A percentile compares a stretch with the other conserved stretches of the same genome.
Evolutionary conservation across 768 basidiomycete genomes (phyloP).

Genomic region (Termitomyces titanicus): DNA sequence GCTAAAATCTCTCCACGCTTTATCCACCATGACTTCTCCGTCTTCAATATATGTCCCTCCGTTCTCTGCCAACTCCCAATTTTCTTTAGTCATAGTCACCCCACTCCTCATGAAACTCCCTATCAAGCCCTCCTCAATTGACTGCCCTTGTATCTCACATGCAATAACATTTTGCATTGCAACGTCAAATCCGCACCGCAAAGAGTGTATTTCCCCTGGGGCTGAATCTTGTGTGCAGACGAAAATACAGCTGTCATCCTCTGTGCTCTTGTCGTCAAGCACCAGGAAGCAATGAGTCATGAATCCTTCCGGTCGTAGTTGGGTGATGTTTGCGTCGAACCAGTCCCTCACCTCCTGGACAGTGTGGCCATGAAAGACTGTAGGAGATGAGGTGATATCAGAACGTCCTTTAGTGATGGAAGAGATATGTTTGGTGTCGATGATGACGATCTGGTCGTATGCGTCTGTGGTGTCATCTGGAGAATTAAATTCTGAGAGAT

Average conservation of each 20-base stretch:
- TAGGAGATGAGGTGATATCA: background rate
- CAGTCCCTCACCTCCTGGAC: background rate
- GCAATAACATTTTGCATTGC: background rate
- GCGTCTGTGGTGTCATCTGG: too few relatives aligned
- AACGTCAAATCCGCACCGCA: background rate
- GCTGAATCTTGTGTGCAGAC: background rate
- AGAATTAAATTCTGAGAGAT: background rate
- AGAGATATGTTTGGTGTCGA: background rate
- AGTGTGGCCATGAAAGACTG: background rate
- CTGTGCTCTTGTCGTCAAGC: background rate
- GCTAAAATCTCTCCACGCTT: background rate
- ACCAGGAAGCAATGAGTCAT: background rate
- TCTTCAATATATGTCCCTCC: background rate
- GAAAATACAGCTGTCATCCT: background rate
- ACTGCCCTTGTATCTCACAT: background rate
- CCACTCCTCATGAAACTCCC: background rate
- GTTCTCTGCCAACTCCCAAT: background rate
- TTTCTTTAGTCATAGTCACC: background rate
- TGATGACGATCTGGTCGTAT: background rate
- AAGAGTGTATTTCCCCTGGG: background rate
- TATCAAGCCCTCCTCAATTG: background rate
- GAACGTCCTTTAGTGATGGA: background rate
- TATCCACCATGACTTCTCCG: background rate
- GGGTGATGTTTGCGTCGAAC: background rate
- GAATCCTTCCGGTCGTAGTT: background rate